Evolutionary conservation across 495 filamentous ascomycete genomes (phyloP), one percentile per base, ranked within the genome.

Genomic region (Hypoxylon rickii): DNA sequence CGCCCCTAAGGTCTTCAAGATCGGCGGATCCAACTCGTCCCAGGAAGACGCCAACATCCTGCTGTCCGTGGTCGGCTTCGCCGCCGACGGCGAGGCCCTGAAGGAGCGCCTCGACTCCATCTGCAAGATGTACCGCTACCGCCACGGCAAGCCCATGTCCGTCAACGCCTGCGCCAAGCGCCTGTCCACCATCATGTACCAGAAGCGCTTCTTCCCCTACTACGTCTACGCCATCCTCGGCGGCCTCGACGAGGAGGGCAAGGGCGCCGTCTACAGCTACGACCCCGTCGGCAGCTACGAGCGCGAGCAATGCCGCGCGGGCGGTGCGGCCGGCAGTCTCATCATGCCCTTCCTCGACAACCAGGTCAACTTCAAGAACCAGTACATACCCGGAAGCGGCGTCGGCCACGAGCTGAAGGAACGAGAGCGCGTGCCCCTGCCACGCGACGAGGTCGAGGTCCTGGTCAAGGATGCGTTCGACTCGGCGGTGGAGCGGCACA

Each of bases 321-420:
- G 90, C 15, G 94, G 94, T 48, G 91, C 94, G n/a, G 94, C 95
- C 22, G 88, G 90, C 31, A 96, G 90, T 61, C 77, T 98, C 75
- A 98, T 98, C 71, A 97, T 97, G 89, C 94, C 94, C 3, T 97
- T 98, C 79, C 78, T 98, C 69, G 94, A 98, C 72, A 98, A 97
- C 70, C 95, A 98, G 73, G 94, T 98, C 77, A 97, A 97, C 75
- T 94, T 91, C 80, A 97, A 97, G 81, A 98, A 98, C 71, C 94
- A 97, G 77, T 95, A 96, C 71, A 78, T 91, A 20, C 94, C 94
- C 7, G 87, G 85, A n/a, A 91, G 88, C 64, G 91, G 89, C 47
- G 83, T 83, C 62, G 92, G 92, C 32, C 89, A 94, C 71, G 88
- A 84, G 17, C 80, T 96, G 46, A 73, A 89, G 73, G 79, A 84